A percentile compares a stretch with the other conserved stretches of the same genome.
phyloP scores from a whole-genome alignment of 2,329 filamentous ascomycete species.

The Aspergillus sp. region DNA sequence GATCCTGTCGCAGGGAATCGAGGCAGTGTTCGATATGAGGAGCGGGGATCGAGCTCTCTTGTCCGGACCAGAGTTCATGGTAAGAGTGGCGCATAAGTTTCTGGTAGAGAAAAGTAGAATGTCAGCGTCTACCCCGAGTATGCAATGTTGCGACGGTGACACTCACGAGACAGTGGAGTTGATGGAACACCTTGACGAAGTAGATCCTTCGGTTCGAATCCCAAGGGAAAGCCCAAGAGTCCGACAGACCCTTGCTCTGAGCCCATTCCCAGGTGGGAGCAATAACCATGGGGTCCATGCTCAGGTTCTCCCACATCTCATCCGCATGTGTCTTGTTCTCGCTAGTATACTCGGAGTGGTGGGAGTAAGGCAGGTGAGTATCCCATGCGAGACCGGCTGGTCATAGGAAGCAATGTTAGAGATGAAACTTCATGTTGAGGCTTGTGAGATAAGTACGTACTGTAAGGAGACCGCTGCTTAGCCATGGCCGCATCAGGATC shows the following conservation, averaged over 20 bases:
- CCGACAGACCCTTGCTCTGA: neutral
- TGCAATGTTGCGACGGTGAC: neutral
- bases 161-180: conserved; percentile 11
- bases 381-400: conserved; percentile 7
- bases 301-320: conserved; percentile 8
- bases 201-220: conserved; percentile 7
- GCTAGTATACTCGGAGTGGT: conserved; percentile 6
- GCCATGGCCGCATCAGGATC: neutral
- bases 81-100: conserved; percentile 1
- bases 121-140: neutral
- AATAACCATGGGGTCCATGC: conserved; percentile 6
- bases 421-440: neutral
- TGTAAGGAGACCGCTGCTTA: neutral
- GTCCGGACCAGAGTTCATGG: neutral
- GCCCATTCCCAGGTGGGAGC: conserved; percentile 8
- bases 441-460: neutral
- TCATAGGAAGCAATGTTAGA: neutral
- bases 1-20: conserved; percentile 7
- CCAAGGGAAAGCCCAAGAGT: conserved; percentile 8
- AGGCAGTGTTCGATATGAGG: conserved; percentile 10
- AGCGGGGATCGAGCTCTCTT: neutral
- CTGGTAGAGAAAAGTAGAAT: neutral
- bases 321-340: conserved; percentile 1
- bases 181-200: conserved; percentile 11
- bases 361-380: neutral